Evolutionary conservation across 1,139 yeast species (phyloP).

Genomic region (Pichia sp.): DNA sequence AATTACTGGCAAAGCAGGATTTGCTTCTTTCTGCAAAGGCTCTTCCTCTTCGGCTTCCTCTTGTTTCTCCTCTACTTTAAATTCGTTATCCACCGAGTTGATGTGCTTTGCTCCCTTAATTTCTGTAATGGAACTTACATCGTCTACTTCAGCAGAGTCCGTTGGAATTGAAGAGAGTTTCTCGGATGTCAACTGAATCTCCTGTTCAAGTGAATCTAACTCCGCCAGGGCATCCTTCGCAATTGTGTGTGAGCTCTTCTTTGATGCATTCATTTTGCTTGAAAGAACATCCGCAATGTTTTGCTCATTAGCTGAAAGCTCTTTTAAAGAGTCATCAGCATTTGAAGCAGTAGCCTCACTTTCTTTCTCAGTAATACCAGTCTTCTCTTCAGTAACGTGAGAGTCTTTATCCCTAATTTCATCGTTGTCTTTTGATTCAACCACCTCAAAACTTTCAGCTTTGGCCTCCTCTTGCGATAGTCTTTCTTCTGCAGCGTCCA

Average conservation of each 20-base stretch:
- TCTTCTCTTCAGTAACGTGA: too few relatives aligned
- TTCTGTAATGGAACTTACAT: background rate
- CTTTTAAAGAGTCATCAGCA: too few relatives aligned
- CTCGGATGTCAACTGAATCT: conserved; percentile 2
- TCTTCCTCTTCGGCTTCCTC: background rate
- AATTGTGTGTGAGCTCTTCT: background rate
- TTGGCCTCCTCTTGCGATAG: too few relatives aligned
- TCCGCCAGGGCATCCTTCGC: conserved; percentile 1
- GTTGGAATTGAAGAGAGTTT: background rate
- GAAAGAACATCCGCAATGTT: too few relatives aligned
- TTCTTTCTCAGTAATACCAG: too few relatives aligned
- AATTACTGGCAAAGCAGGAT: background rate
- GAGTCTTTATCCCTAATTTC: too few relatives aligned
- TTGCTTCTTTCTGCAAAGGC: background rate
- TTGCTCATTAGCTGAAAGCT: too few relatives aligned
- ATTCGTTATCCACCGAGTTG: background rate
- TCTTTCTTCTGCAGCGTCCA: too few relatives aligned
- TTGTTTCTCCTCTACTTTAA: background rate
- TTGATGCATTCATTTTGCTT: background rate
- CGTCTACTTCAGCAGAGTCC: background rate
- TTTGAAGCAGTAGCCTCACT: too few relatives aligned
- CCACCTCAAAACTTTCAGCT: too few relatives aligned
- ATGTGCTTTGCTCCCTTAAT: background rate
- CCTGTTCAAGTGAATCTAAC: conserved; percentile 1
- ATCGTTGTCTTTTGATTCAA: too few relatives aligned